Evolutionary conservation across 1,139 yeast genomes (phyloP), one percentile per base, ranked within the genome.

Genomic region (Candida glucosophila): DNA sequence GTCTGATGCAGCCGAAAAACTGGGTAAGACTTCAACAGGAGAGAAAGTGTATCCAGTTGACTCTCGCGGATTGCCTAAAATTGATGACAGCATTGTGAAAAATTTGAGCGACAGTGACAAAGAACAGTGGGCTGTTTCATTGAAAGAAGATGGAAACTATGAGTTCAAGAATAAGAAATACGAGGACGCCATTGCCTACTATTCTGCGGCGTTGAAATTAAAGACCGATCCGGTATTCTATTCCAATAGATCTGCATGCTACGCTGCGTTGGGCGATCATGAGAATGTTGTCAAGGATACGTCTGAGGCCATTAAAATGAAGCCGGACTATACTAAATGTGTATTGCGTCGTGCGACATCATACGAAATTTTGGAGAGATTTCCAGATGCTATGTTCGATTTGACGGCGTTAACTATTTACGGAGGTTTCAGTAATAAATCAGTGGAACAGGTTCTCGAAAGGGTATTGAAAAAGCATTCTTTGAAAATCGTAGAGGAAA

Each of bases 171-270:
- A 59, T 32, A 78, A 82, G 57, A 62, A 79, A 31, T 82, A 67
- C 49, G 66, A 72, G 29, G 65, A 68, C 19, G 97, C 97, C 22
- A 73, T 86, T 43, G 73, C 70, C 25, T 77, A 67, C 52, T 90
- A 90, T 59, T 53, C 82, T 23, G 73, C 72, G 33, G 97, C 98
- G 9, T 65, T 92, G 43, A 53, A 66, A 34, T 67, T 85, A 46
- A 76, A 77, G 47, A 57, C 66, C 37, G 96, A 90, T 52, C 88
- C 96, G 10, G 81, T 88, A 22, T 90, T 73, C 58, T 88, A 79
- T 59, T 85, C 96, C 34, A 88, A 88, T 63, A 73, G 95, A 57
- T 86, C 96, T 14, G 98, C 98, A 12, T 90, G 96, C 58, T 83
- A 82, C 56, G 81, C 86, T 29, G 83, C 93, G 12, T 64, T 82